These are phyloP conservation scores for Microcos paniculata DNA, from an alignment of 345 rosid genomes.

Conservation along the genomic window DNA sequence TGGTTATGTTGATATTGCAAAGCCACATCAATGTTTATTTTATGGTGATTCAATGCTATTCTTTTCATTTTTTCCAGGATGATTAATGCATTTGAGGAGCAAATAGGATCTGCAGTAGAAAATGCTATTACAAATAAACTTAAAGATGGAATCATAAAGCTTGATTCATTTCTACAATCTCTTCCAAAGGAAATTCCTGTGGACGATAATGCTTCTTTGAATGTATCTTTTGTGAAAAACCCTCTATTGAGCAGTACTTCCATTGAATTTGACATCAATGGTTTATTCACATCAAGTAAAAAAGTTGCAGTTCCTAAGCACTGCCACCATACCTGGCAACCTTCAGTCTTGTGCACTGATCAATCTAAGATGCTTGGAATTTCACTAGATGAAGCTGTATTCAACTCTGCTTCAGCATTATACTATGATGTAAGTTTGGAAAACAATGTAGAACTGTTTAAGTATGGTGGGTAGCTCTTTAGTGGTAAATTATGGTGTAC, in stretches of 20 bases:
- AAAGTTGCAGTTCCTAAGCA: constrained; percentile 23
- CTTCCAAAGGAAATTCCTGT: constrained; percentile 92
- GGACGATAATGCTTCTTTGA: constrained; percentile 84
- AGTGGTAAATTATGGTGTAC: constrained; percentile 3
- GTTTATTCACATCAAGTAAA: constrained; percentile 60
- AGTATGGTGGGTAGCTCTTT: not conserved
- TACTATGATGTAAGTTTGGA: constrained; percentile 77
- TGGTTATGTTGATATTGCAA: not conserved
- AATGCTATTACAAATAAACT: constrained; percentile 72
- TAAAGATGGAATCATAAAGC: constrained; percentile 66
- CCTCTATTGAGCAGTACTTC: constrained; percentile 73
- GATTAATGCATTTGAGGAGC: constrained; percentile 85
- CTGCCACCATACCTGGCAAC: constrained; percentile 27
- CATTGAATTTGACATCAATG: constrained; percentile 77
- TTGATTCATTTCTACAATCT: constrained; percentile 67
- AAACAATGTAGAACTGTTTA: not conserved
- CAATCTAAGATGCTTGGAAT: constrained; percentile 86
- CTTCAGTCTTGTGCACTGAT: constrained; percentile 55
- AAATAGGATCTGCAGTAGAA: constrained; percentile 80
- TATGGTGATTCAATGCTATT: constrained; percentile 8
- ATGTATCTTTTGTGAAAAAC: constrained; percentile 69
- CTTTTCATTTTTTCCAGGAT: constrained; percentile 49
- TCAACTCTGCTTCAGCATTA: constrained; percentile 83
- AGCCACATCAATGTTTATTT: constrained; percentile 2
- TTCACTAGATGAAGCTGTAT: constrained; percentile 80